A percentile compares a stretch with the other conserved stretches of the same genome.
phyloP scores from a whole-genome alignment of 2,329 filamentous ascomycete genomes.

The Colletotrichum sp. region DNA sequence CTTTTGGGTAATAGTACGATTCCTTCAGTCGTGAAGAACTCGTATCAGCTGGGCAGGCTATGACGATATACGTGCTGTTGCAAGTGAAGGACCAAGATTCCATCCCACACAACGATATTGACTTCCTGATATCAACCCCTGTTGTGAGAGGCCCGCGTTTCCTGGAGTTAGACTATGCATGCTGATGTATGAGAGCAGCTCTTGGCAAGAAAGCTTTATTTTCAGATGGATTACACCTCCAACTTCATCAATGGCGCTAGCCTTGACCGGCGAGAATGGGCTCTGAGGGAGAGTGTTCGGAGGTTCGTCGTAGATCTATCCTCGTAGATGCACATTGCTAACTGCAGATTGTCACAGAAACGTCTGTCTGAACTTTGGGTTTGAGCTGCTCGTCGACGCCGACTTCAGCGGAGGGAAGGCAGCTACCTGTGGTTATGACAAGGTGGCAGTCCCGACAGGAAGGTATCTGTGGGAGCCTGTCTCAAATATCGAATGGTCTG shows the following conservation, averaged over 20 bases:
- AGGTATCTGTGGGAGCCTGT: slow-evolving; percentile 3
- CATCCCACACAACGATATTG: not conserved
- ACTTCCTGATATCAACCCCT: not conserved
- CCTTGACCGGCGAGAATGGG: not conserved
- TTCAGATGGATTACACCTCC: not conserved
- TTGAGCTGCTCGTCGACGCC: slow-evolving; percentile 4
- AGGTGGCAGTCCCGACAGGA: not conserved
- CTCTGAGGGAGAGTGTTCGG: not conserved
- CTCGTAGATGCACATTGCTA: not conserved
- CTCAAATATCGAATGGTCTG: not conserved
- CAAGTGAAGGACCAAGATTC: slow-evolving; percentile 1
- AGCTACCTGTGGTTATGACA: not conserved
- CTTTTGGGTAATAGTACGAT: not conserved
- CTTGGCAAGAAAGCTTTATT: not conserved
- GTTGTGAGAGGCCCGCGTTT: not conserved
- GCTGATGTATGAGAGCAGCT: not conserved
- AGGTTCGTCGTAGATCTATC: not conserved
- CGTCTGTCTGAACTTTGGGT: not conserved
- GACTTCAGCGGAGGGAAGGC: not conserved
- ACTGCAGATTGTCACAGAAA: not conserved
- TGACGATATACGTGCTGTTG: not conserved
- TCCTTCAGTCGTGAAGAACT: not conserved
- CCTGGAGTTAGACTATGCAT: not conserved
- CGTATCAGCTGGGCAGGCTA: not conserved
- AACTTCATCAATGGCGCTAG: not conserved